Conservation (phyloP, 2,329 filamentous ascomycete species). For the Parastagonospora avenae region DNA sequence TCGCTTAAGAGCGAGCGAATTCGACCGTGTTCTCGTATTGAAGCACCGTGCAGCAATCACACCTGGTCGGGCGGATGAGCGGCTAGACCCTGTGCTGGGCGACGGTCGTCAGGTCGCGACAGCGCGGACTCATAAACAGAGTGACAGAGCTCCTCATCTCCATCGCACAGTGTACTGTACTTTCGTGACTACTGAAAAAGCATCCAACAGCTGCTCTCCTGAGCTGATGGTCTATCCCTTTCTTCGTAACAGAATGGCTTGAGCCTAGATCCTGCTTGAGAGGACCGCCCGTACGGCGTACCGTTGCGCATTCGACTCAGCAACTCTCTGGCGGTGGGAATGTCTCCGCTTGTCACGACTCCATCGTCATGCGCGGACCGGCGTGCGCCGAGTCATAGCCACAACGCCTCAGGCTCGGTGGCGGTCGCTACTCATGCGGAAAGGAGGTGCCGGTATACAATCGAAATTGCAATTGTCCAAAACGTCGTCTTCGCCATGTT, state of each 20-base stretch:
- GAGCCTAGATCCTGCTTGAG: constrained; percentile 8
- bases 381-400: constrained; percentile 6
- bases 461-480: constrained; percentile 16
- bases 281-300: constrained; percentile 5
- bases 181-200: no score
- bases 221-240: no score
- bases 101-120: no score
- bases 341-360: neutral
- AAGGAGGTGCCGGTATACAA: constrained; percentile 10
- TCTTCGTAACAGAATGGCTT: neutral
- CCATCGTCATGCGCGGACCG: constrained; percentile 6
- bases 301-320: constrained; percentile 2
- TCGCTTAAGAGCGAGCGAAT: constrained; percentile 1
- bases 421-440: constrained; percentile 5
- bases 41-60: no score
- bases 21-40: no score
- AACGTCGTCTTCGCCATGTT: constrained; percentile 5
- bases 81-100: no score
- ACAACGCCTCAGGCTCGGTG: constrained; percentile 9
- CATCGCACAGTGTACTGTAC: no score
- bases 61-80: no score
- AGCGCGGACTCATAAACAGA: no score
- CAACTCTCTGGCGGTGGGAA: constrained; percentile 9
- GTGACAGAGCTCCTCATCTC: no score
- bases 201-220: no score